Conservation (phyloP, 495 filamentous ascomycete genomes). For the Hyaloscypha finlandica region DNA sequence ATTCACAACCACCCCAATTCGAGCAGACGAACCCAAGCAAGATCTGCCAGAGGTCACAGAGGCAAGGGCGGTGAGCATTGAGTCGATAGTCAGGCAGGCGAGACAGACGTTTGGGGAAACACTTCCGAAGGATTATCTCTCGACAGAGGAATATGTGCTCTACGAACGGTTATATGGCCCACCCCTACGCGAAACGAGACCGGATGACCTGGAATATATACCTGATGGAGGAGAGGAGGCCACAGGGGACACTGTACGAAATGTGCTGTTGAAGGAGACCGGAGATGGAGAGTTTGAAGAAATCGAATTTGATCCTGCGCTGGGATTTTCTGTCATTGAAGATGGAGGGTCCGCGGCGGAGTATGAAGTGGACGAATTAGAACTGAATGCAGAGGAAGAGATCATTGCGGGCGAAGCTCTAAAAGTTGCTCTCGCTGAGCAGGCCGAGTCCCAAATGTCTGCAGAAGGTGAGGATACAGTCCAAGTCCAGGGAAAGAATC, state of each 20-base stretch:
- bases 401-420: slow-evolving; percentile 13
- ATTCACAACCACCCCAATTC: slow-evolving; percentile 41
- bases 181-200: slow-evolving; percentile 55
- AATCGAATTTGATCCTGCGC: slow-evolving; percentile 47
- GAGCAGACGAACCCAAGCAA: slow-evolving; percentile 4
- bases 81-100: slow-evolving; percentile 67
- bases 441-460: background rate
- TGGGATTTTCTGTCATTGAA: slow-evolving; percentile 15
- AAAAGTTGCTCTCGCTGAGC: background rate
- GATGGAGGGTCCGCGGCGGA: slow-evolving; percentile 31
- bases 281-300: slow-evolving; percentile 62
- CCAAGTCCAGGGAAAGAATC: slow-evolving; percentile 46
- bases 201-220: slow-evolving; percentile 58
- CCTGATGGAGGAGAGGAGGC: slow-evolving; percentile 37
- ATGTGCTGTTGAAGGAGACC: slow-evolving; percentile 54
- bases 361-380: slow-evolving; percentile 11
- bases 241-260: slow-evolving; percentile 25
- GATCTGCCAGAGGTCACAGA: background rate
- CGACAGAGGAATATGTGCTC: slow-evolving; percentile 66
- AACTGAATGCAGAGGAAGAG: background rate
- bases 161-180: slow-evolving; percentile 83
- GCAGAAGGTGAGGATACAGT: slow-evolving; percentile 33
- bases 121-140: slow-evolving; percentile 72
- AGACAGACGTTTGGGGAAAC: slow-evolving; percentile 75
- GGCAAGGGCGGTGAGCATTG: slow-evolving; percentile 45